A percentile compares a stretch with the other conserved stretches of the same genome.
These are phyloP conservation scores for Boletellus emodensis DNA, from an alignment of 768 basidiomycete genomes.

Conservation along the genomic window DNA sequence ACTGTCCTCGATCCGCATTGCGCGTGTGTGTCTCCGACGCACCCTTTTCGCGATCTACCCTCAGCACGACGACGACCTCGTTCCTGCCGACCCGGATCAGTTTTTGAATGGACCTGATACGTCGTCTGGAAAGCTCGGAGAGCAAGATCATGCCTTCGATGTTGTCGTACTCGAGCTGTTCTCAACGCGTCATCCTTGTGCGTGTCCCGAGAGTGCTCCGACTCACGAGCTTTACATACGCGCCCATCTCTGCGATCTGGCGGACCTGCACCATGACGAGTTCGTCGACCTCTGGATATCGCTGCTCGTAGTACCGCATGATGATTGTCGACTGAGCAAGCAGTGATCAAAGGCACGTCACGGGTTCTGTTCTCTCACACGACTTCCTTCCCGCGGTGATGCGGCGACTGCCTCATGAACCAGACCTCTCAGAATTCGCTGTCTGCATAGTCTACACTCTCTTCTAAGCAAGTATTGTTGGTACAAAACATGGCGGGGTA, in stretches of 20 bases:
- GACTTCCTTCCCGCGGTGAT: conserved; percentile 75
- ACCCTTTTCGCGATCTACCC: conserved; percentile 99
- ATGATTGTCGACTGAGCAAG: neutral
- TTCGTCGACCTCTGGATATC: conserved; percentile 95
- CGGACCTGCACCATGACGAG: conserved; percentile 99
- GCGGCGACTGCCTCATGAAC: neutral
- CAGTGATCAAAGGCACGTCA: too few species aligned
- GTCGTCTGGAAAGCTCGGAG: conserved; percentile 94
- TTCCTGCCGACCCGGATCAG: conserved; percentile 96
- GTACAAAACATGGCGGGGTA: neutral
- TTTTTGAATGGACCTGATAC: conserved; percentile 96
- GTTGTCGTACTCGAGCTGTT: conserved; percentile 95
- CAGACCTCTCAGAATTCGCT: conserved; percentile 1
- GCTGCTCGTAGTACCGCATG: conserved; percentile 93
- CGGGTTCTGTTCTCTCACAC: too few species aligned
- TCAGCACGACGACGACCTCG: conserved; percentile 95
- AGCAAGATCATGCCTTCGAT: conserved; percentile 99
- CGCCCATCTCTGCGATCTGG: conserved; percentile 99
- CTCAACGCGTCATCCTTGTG: neutral
- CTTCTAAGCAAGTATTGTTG: neutral
- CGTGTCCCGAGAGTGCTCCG: neutral
- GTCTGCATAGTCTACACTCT: conserved; percentile 7
- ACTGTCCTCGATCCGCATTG: neutral
- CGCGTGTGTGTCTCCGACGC: conserved; percentile 11
- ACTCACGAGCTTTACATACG: conserved; percentile 94